These are phyloP conservation scores for Sporothrix mexicana DNA, from an alignment of 2,329 filamentous ascomycete genomes.

Conservation along the genomic window DNA sequence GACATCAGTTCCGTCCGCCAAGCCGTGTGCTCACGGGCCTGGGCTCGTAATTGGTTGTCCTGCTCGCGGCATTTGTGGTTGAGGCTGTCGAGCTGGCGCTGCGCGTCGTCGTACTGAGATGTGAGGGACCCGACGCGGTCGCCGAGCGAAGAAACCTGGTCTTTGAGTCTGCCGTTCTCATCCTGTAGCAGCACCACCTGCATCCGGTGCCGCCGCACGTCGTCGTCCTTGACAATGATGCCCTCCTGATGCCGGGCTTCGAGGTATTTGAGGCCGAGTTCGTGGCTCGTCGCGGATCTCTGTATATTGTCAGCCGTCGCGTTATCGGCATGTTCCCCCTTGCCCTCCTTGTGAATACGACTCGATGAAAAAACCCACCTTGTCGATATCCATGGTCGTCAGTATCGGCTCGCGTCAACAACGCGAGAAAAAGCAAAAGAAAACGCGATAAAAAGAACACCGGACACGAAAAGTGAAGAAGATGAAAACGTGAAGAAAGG, in stretches of 20 bases:
- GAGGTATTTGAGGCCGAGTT: constrained; percentile 74
- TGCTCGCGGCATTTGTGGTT: constrained; percentile 53
- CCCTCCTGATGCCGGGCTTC: constrained; percentile 68
- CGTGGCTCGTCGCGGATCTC: constrained; percentile 55
- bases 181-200: constrained; percentile 74
- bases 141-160: constrained; percentile 65
- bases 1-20: constrained; percentile 72
- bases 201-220: constrained; percentile 71
- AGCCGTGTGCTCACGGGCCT: constrained; percentile 55
- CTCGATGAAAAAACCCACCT: constrained; percentile 14
- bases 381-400: constrained; percentile 31
- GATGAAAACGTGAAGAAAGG: background rate
- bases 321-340: background rate
- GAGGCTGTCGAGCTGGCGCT: constrained; percentile 51
- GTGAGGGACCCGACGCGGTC: constrained; percentile 60
- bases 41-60: constrained; percentile 55
- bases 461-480: constrained; percentile 3
- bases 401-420: constrained; percentile 7
- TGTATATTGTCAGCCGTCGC: constrained; percentile 39
- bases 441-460: background rate
- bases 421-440: background rate
- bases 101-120: constrained; percentile 49
- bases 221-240: constrained; percentile 75
- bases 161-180: constrained; percentile 72
- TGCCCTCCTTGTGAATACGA: too few species aligned